Base-by-base conservation (phyloP, 345 rosid genomes). In the Citrus mangshanensis region DNA sequence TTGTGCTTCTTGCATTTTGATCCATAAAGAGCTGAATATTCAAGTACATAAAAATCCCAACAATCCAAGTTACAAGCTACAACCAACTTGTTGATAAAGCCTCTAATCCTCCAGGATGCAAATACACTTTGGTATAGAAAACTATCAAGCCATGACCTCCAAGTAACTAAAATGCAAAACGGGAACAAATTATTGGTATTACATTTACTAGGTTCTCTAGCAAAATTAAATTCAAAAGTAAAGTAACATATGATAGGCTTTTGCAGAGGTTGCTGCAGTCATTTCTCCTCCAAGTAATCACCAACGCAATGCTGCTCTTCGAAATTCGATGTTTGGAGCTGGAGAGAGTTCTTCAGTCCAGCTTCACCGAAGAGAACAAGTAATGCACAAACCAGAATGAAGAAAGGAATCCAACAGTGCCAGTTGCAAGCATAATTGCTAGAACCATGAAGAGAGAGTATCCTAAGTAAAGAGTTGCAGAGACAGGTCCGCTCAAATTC, bases 301-400 rank as follows among this genome's bases (percentile, higher is more conserved):
- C 55, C 18, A 24, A 19, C n/a, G 18, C 18, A 13, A 46, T 13
- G 51, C 51, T 46, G 63, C 62, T 72, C 37, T 56, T 70, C 10
- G 13, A 68, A 42, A 25, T 68, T 24, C 68, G 4, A 37, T 12
- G 27, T 37, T 30, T 25, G 2, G 2, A 9, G 25, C 58, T 14
- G 49, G 59, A n/a, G 63, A 55, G 77, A n/a, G 56, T 71, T 79
- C 78, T 70, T 85, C 81, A 91, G 82, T 91, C 95, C 78, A 91
- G 87, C 85, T 91, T 91, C 82, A 91, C 93, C 0, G 95, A 91
- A 9, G 95, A 88, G 89, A 91, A 91, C 86, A 91, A 79, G 84
- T 83, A 91, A 75, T 91, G 95, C 78, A 91, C 92, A 38, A 91
- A 91, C 91, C 91, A 91, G 85, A 91, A 91, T 0, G 95, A 91